Conservation (phyloP, 2,329 filamentous ascomycete genomes). For the Botrytis fragariae region DNA sequence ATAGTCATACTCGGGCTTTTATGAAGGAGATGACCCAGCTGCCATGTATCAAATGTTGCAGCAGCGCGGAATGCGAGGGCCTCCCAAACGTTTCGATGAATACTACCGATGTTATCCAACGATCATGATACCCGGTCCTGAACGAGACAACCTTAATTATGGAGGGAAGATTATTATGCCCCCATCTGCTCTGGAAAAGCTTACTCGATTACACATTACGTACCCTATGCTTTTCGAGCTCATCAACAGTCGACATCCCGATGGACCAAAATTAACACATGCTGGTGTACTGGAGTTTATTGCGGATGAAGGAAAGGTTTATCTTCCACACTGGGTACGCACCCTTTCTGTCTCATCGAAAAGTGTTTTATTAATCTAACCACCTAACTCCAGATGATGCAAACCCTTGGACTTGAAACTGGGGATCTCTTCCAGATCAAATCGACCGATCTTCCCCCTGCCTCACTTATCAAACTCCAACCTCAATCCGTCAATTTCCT, state of each 20-base stretch:
- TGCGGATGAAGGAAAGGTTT: conserved; percentile 93
- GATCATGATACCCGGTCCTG: conserved; percentile 87
- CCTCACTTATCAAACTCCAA: conserved; percentile 93
- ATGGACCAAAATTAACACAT: conserved; percentile 73
- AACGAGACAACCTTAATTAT: conserved; percentile 87
- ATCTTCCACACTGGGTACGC: conserved; percentile 88
- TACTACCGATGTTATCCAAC: conserved; percentile 98
- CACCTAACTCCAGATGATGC: conserved; percentile 70
- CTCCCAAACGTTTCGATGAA: conserved; percentile 85
- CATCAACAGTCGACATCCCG: conserved; percentile 71
- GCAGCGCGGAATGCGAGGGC: conserved; percentile 28
- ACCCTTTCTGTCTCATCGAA: neutral
- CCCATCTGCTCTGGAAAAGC: conserved; percentile 93
- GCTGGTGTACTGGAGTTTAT: conserved; percentile 96
- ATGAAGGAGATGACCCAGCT: conserved; percentile 35
- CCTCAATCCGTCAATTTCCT: conserved; percentile 91
- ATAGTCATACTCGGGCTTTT: conserved; percentile 34
- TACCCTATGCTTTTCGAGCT: conserved; percentile 98
- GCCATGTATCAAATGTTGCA: conserved; percentile 38
- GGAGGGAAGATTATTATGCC: conserved; percentile 97
- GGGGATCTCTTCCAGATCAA: conserved; percentile 95
- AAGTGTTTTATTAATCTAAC: neutral
- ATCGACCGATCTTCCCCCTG: conserved; percentile 86
- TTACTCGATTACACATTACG: conserved; percentile 91
- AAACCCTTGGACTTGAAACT: conserved; percentile 81